phyloP scores from a whole-genome alignment of 768 basidiomycete genomes.

The Mycena belliarum region DNA sequence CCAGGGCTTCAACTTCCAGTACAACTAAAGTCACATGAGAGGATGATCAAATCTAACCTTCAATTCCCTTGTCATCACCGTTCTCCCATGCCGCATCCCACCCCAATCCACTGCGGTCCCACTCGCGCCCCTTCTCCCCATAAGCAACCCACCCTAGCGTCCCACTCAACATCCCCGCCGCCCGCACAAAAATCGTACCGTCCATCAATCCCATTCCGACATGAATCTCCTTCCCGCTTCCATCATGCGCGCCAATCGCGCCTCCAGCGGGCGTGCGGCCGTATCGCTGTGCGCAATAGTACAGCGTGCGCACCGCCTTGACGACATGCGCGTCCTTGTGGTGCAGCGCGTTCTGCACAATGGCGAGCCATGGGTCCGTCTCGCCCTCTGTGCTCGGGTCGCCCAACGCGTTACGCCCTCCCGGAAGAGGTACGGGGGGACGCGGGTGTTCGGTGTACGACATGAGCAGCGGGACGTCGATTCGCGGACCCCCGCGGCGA shows the following conservation, averaged over 20 bases:
- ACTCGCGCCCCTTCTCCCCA: slow-evolving; percentile 34
- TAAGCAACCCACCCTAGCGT: slow-evolving; percentile 44
- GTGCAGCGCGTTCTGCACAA: slow-evolving; percentile 33
- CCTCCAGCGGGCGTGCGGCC: slow-evolving; percentile 31
- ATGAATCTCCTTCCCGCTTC: slow-evolving; percentile 33
- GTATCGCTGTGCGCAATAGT: slow-evolving; percentile 31
- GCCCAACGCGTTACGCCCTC: slow-evolving; percentile 25
- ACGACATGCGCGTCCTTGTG: slow-evolving; percentile 43
- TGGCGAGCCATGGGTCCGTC: slow-evolving; percentile 41
- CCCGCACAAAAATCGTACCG: slow-evolving; percentile 43
- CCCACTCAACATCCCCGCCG: slow-evolving; percentile 45
- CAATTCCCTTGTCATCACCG: no score
- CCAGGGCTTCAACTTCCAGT: no score
- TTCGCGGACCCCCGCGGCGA: slow-evolving; percentile 36
- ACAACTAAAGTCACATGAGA: no score
- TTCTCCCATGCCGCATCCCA: slow-evolving; percentile 49
- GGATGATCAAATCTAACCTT: no score
- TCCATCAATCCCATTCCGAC: slow-evolving; percentile 35
- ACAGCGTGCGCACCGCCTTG: slow-evolving; percentile 37
- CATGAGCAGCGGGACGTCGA: slow-evolving; percentile 32
- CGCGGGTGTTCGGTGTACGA: slow-evolving; percentile 34
- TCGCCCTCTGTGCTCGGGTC: slow-evolving; percentile 21
- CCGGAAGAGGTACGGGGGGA: slow-evolving; percentile 25
- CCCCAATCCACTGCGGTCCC: slow-evolving; percentile 46
- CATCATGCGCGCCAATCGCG: no score